These are phyloP conservation scores for Tagetes erecta DNA, from an alignment of 129 eudicot genomes.

Conservation along the genomic window DNA sequence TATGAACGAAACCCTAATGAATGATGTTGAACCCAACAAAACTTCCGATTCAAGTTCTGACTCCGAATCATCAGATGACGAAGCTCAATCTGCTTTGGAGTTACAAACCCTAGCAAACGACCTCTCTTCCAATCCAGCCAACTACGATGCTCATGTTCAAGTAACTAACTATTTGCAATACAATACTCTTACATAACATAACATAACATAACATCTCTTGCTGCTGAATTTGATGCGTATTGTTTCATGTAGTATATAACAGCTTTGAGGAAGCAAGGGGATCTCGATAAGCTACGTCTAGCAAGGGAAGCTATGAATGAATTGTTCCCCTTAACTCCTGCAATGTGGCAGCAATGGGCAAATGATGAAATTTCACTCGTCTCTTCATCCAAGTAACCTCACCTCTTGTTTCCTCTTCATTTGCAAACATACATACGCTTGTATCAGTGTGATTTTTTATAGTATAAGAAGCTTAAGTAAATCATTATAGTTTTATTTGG, in stretches of 20 bases:
- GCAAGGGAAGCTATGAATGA: slow-evolving; percentile 93
- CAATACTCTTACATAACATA: no score
- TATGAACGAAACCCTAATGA: slow-evolving; percentile 6
- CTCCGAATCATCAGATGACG: slow-evolving; percentile 74
- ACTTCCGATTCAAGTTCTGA: slow-evolving; percentile 54
- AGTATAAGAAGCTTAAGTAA: not conserved
- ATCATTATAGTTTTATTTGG: not conserved
- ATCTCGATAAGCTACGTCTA: slow-evolving; percentile 69
- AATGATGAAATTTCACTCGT: slow-evolving; percentile 67
- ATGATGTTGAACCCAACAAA: slow-evolving; percentile 28
- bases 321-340: slow-evolving; percentile 71
- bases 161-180: slow-evolving; percentile 31
- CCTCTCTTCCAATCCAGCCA: slow-evolving; percentile 58
- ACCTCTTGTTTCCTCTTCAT: not conserved
- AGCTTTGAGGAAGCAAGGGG: slow-evolving; percentile 82
- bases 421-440: not conserved
- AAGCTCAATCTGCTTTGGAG: slow-evolving; percentile 52
- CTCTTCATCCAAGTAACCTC: slow-evolving; percentile 43
- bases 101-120: slow-evolving; percentile 64
- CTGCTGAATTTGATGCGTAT: slow-evolving; percentile 5
- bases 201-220: no score
- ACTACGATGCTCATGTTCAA: slow-evolving; percentile 84
- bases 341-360: slow-evolving; percentile 98
- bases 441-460: not conserved
- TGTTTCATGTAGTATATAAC: slow-evolving; percentile 50